Evolutionary conservation across 768 basidiomycete genomes (phyloP).

Genomic region (Tricholoma furcatifolium): DNA sequence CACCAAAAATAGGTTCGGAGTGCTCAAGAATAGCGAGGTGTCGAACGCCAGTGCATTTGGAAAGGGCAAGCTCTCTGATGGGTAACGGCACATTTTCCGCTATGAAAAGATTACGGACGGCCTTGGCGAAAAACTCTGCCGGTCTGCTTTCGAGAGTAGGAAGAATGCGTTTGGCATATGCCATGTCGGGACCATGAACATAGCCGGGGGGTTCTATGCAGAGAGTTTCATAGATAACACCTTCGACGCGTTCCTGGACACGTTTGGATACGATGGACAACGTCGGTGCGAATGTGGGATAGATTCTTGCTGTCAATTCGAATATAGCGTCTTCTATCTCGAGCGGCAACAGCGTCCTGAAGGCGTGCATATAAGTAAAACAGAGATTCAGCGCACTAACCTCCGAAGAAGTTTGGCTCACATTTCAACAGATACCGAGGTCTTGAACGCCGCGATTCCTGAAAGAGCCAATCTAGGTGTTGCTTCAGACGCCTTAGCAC

Average conservation of each 20-base stretch:
- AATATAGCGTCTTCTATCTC: not conserved
- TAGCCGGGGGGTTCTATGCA: not conserved
- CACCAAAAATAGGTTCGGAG: too few relatives aligned
- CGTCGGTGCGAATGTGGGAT: not conserved
- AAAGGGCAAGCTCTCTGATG: not conserved
- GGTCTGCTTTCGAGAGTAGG: not conserved
- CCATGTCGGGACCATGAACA: not conserved
- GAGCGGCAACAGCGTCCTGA: not conserved
- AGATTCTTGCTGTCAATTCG: not conserved
- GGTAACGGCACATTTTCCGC: not conserved
- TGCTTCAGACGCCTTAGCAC: too few relatives aligned
- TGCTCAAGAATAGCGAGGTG: not conserved
- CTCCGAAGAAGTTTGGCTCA: too few relatives aligned
- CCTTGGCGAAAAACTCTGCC: not conserved
- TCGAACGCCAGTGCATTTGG: constrained; percentile 1
- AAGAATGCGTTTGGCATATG: not conserved
- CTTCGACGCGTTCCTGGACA: not conserved
- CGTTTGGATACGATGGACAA: not conserved
- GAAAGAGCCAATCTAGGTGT: too few relatives aligned
- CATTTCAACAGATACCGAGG: too few relatives aligned
- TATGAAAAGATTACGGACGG: constrained; percentile 1
- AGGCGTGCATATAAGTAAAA: too few relatives aligned
- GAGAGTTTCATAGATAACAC: not conserved
- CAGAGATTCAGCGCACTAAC: too few relatives aligned
- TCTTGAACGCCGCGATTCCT: too few relatives aligned